A percentile compares a stretch with the other conserved stretches of the same genome.
These are phyloP conservation scores for Cryphonectria nitschkei DNA, from an alignment of 2,329 filamentous ascomycete genomes.

Conservation along the genomic window DNA sequence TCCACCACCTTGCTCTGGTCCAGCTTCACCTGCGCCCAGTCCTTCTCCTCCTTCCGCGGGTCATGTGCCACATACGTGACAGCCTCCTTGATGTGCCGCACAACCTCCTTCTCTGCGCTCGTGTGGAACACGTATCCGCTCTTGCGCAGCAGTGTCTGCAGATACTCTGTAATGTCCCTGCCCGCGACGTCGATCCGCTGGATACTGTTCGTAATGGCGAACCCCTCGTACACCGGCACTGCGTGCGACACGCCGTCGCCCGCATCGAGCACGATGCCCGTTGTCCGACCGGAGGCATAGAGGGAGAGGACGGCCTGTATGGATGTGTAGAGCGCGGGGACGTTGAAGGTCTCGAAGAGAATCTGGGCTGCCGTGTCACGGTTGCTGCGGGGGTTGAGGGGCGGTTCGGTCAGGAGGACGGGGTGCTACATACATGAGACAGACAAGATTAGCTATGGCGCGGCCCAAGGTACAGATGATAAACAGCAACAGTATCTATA, in stretches of 20 bases:
- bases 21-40: conserved; percentile 82
- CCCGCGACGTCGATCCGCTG: conserved; percentile 94
- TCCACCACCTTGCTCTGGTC: conserved; percentile 80
- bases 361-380: conserved; percentile 96
- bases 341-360: conserved; percentile 98
- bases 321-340: conserved; percentile 92
- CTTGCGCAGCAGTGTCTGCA: conserved; percentile 90
- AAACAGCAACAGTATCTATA: neutral
- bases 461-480: neutral
- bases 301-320: conserved; percentile 96
- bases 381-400: conserved; percentile 92
- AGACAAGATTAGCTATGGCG: conserved; percentile 30
- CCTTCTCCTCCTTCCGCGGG: conserved; percentile 93
- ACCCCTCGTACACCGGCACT: conserved; percentile 96
- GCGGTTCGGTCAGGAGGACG: conserved; percentile 93
- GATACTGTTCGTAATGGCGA: conserved; percentile 95
- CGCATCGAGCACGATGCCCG: conserved; percentile 91
- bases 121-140: conserved; percentile 95
- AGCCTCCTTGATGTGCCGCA: conserved; percentile 94
- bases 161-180: conserved; percentile 91
- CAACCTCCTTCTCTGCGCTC: conserved; percentile 98
- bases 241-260: conserved; percentile 97
- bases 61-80: conserved; percentile 89
- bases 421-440: conserved; percentile 66
- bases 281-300: conserved; percentile 94